These are phyloP conservation scores for Ramaria sp. DNA, from an alignment of 768 basidiomycete genomes.

Conservation along the genomic window DNA sequence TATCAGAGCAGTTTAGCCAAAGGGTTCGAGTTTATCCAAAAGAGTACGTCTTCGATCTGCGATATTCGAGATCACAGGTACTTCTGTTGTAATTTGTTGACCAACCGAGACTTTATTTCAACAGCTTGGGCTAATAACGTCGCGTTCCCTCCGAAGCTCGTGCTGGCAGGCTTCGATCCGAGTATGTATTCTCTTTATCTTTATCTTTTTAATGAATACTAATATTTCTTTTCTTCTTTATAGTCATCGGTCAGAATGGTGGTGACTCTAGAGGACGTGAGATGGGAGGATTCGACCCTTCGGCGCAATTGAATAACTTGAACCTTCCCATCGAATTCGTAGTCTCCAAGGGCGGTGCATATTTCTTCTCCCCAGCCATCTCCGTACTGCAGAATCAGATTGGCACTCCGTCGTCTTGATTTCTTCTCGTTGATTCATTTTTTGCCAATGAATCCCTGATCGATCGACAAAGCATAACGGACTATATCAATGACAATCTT, in stretches of 20 bases:
- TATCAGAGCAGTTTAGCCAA: constrained; percentile 22
- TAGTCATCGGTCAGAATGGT: constrained; percentile 7
- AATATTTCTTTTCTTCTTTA: neutral
- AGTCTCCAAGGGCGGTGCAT: constrained; percentile 38
- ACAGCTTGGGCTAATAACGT: constrained; percentile 20
- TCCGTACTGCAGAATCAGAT: constrained; percentile 26
- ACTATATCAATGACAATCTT: too few species aligned
- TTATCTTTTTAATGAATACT: neutral
- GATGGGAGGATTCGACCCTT: constrained; percentile 16
- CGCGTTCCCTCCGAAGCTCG: constrained; percentile 4
- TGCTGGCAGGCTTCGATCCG: constrained; percentile 33
- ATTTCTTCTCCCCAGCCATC: constrained; percentile 43
- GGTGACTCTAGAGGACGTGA: constrained; percentile 9
- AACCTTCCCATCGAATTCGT: constrained; percentile 23
- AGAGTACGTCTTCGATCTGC: constrained; percentile 11
- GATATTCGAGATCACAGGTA: neutral
- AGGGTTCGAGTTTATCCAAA: constrained; percentile 24
- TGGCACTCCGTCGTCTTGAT: too few species aligned
- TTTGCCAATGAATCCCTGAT: too few species aligned
- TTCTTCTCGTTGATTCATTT: too few species aligned
- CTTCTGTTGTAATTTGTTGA: too few species aligned
- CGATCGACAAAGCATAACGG: too few species aligned
- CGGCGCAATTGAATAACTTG: constrained; percentile 9
- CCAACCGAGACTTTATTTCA: too few species aligned
- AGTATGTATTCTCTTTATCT: constrained; percentile 1